These are phyloP conservation scores for Rhizophlyctis rosea DNA, from an alignment of 192 early-diverging fungal genomes.

Conservation along the genomic window DNA sequence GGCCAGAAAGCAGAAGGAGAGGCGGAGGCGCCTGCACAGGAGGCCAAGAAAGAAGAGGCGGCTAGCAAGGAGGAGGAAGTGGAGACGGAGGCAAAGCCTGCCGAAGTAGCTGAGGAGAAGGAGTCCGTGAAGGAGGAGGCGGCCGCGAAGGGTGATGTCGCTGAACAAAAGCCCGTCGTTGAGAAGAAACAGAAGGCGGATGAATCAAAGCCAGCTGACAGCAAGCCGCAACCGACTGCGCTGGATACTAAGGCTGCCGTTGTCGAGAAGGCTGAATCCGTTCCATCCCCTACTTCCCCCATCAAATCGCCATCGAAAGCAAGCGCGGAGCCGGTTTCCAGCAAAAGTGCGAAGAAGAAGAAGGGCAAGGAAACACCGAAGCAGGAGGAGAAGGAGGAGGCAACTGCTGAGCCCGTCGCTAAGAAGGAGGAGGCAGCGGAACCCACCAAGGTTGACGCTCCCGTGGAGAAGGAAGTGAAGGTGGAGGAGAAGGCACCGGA, in stretches of 20 bases:
- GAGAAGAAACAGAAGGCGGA: neutral
- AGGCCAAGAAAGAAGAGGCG: conserved; percentile 14
- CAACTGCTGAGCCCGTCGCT: neutral
- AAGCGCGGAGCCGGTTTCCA: conserved; percentile 1
- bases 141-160: neutral
- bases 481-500: conserved; percentile 12
- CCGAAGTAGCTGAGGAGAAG: conserved; percentile 13
- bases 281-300: neutral
- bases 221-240: conserved; percentile 7
- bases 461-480: neutral
- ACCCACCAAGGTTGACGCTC: neutral
- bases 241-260: neutral
- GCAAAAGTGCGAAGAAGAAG: neutral
- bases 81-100: conserved; percentile 15
- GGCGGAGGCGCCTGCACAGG: conserved; percentile 16
- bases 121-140: conserved; percentile 14
- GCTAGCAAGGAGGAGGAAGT: conserved; percentile 16
- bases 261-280: neutral
- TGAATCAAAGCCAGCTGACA: conserved; percentile 17
- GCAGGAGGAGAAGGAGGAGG: neutral
- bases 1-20: conserved; percentile 1
- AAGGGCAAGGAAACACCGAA: conserved; percentile 3
- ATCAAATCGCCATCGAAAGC: conserved; percentile 2
- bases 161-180: neutral
- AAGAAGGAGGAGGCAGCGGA: conserved; percentile 4